Evolutionary conservation across 768 basidiomycete genomes (phyloP).

Genomic region (Lentinula sp.): DNA sequence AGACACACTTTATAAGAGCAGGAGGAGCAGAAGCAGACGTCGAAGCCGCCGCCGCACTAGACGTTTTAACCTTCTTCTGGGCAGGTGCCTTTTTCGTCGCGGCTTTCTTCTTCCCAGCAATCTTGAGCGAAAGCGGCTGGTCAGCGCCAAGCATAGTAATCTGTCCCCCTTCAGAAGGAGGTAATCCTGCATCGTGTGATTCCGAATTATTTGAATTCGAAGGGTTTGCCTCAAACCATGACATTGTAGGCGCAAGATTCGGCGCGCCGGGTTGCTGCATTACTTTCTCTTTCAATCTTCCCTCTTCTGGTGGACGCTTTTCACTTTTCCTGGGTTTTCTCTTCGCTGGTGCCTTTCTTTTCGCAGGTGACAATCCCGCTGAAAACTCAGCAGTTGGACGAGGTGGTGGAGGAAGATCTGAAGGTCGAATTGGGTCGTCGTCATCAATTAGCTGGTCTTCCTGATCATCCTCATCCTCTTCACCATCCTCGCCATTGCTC

Average conservation of each 20-base stretch:
- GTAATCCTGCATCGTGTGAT: conserved; percentile 26
- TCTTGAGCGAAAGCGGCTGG: conserved; percentile 4
- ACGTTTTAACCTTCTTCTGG: conserved; percentile 20
- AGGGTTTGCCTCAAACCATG: conserved; percentile 35
- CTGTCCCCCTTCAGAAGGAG: conserved; percentile 8
- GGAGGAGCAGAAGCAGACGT: conserved; percentile 6
- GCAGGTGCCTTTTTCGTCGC: conserved; percentile 9
- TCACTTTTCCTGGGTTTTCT: conserved; percentile 49
- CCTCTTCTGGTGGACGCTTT: conserved; percentile 35
- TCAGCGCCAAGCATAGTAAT: conserved; percentile 3
- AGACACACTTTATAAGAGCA: conserved; percentile 5
- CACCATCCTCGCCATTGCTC: conserved; percentile 40
- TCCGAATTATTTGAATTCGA: conserved; percentile 19
- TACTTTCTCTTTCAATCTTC: conserved; percentile 38
- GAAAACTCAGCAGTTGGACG: conserved; percentile 7
- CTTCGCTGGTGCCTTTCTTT: conserved; percentile 46
- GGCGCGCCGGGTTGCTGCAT: conserved; percentile 26
- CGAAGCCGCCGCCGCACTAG: neutral
- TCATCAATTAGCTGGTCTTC: conserved; percentile 82
- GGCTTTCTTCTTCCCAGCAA: conserved; percentile 9
- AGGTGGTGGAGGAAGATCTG: conserved; percentile 10
- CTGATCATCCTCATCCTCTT: conserved; percentile 63
- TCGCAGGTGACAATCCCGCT: conserved; percentile 21
- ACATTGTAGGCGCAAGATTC: conserved; percentile 31
- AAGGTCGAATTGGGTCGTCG: conserved; percentile 29